These are phyloP conservation scores for Omphalotus olearius DNA, from an alignment of 1,284 basidiomycete species.

Conservation along the genomic window DNA sequence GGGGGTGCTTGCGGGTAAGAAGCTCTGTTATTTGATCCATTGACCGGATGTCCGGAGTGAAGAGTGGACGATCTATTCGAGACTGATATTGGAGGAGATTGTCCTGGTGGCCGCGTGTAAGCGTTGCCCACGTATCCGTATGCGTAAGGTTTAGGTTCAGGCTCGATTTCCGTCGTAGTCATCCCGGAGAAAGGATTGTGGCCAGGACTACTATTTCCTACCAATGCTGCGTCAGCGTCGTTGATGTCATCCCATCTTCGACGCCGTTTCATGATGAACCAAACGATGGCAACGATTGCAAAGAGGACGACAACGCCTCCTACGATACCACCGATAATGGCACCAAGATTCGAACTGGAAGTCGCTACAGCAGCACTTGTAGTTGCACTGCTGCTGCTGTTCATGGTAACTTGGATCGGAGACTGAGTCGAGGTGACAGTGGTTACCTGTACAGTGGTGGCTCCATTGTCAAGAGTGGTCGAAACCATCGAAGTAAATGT, in stretches of 20 bases:
- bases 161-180: not conserved
- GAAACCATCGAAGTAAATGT: not conserved
- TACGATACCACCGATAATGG: constrained; percentile 6
- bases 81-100: too few relatives aligned
- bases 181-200: not conserved
- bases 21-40: too few relatives aligned
- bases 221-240: not conserved
- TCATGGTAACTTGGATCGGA: not conserved
- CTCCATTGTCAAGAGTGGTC: constrained; percentile 3
- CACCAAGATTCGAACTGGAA: constrained; percentile 14
- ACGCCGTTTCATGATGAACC: constrained; percentile 5
- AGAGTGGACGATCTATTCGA: too few relatives aligned
- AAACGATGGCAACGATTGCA: not conserved
- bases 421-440: not conserved
- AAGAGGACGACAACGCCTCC: constrained; percentile 1
- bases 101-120: too few relatives aligned
- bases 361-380: not conserved
- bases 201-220: not conserved
- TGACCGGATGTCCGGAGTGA: too few relatives aligned
- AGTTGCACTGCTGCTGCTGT: not conserved
- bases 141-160: constrained; percentile 1
- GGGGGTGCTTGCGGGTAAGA: too few relatives aligned
- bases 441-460: not conserved
- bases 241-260: constrained; percentile 4
- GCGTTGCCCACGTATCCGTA: not conserved